phyloP scores from a whole-genome alignment of 2,329 filamentous ascomycete genomes.

The Colletotrichum echinochloae region DNA sequence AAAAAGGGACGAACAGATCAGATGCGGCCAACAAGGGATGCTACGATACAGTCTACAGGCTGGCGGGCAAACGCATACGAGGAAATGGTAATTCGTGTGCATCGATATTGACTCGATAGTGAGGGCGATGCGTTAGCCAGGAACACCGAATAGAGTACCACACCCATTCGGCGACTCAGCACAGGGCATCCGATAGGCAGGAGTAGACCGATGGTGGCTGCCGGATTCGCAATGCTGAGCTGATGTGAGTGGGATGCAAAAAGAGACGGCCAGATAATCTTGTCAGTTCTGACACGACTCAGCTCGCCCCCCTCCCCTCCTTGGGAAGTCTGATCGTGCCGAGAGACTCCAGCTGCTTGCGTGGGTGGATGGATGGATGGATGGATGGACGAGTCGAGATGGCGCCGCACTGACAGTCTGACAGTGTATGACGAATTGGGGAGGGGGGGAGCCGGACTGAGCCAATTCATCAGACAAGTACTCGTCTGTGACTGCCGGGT shows the following conservation, averaged over 20 bases:
- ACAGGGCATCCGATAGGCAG: neutral
- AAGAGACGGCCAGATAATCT: slow-evolving; percentile 2
- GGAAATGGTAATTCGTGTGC: slow-evolving; percentile 26
- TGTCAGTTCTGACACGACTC: neutral
- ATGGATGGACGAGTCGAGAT: neutral
- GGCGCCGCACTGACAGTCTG: slow-evolving; percentile 13
- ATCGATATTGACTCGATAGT: slow-evolving; percentile 21
- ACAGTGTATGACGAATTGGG: slow-evolving; percentile 22
- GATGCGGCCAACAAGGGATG: slow-evolving; percentile 20
- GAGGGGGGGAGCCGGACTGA: slow-evolving; percentile 4
- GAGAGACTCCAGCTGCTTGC: neutral
- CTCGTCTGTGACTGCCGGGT: slow-evolving; percentile 9
- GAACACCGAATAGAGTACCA: slow-evolving; percentile 29
- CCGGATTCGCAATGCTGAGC: slow-evolving; percentile 18
- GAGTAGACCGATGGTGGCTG: neutral
- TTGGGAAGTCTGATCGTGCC: neutral
- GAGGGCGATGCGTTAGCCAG: slow-evolving; percentile 33
- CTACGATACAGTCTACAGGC: neutral
- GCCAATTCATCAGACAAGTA: slow-evolving; percentile 32
- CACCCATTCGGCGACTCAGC: slow-evolving; percentile 15
- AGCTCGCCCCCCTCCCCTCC: neutral
- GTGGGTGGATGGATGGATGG: neutral
- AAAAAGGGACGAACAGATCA: slow-evolving; percentile 31
- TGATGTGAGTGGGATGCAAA: neutral
- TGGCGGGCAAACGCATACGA: slow-evolving; percentile 20